Evolutionary conservation across 306 rosid species (phyloP).

Genomic region (Inga laurina): DNA sequence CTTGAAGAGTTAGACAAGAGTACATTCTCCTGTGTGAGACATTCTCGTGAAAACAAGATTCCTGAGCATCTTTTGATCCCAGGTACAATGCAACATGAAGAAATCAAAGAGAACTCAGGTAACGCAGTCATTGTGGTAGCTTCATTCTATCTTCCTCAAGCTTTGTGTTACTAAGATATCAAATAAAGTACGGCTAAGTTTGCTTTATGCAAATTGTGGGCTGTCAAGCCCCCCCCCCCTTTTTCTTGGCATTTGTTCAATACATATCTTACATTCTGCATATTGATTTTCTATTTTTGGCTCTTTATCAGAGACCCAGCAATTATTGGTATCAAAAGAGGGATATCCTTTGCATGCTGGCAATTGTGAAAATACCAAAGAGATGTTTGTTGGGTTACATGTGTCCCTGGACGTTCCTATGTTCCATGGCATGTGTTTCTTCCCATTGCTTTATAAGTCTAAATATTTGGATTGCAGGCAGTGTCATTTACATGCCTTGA

Average conservation of each 20-base stretch:
- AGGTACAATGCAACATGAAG: constrained; percentile 20
- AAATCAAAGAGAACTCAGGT: constrained; percentile 36
- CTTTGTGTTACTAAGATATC: not conserved
- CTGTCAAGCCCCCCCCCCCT: not conserved
- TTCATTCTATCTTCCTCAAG: not conserved
- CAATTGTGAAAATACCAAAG: constrained; percentile 16
- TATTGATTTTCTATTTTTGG: constrained; percentile 22
- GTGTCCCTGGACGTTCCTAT: constrained; percentile 14
- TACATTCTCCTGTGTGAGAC: not conserved
- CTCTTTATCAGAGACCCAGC: constrained; percentile 41
- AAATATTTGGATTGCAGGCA: not conserved
- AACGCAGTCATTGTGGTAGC: constrained; percentile 34
- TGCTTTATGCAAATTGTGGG: constrained; percentile 3
- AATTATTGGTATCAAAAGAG: constrained; percentile 1
- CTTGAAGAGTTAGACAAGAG: constrained; percentile 24
- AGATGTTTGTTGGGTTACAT: not conserved
- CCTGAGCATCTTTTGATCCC: constrained; percentile 17
- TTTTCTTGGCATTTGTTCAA: not conserved
- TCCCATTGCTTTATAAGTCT: not conserved
- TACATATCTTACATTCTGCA: not conserved
- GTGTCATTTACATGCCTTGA: constrained; percentile 21
- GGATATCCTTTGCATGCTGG: constrained; percentile 19
- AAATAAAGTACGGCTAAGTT: not conserved
- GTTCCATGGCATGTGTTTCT: constrained; percentile 17
- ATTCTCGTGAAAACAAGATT: constrained; percentile 21